Base-by-base conservation (phyloP, 1,139 yeast genomes). In the Candida albicans region DNA sequence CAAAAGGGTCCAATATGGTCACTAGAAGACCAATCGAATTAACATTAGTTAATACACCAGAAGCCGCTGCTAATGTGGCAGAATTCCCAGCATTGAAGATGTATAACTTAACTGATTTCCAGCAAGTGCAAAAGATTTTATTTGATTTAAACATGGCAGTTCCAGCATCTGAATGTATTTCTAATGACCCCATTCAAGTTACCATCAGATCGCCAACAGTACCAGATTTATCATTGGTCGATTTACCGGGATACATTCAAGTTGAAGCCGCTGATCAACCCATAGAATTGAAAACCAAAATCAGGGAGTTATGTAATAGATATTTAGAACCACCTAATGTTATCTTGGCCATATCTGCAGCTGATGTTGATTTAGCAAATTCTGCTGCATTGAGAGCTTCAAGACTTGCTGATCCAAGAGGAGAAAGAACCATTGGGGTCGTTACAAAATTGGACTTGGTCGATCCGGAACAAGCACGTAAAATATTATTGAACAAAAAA, bases 261-360 rank as follows among this genome's bases (percentile, higher is more conserved):
- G 84, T 95, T 2, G 96, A 95, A 59, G 95, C 98, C 1, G 91
- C 95, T 4, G 98, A 93, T 62, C 99, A 95, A 65, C 99, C 99
- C 1, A 68, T 75, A 4, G 88, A 85, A 51, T 73, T 95, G 51
- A 91, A 93, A 60, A 76, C 76, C 38, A 87, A 84, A 59, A 95
- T 95, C 54, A 74, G 88, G 49, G 79, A 75, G 43, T 70, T 95
- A 27, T 93, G 98, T 64, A 87, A 87, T 53, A 81, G 82, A 58
- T 95, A 95, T 61, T 75, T 95, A 53, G 90, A 87, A 57, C 82
- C 87, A 8, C 99, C 99, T 13, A 95, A 95, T 59, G 88, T 95
- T 44, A 95, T 95, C 35, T 72, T 95, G 54, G 99, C 99, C 0
- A 93, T 95, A 29, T 88, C 96, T 11, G 93, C 99, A 1, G 99